Evolutionary conservation across 176 grass and related monocot genomes (phyloP), one percentile per base, ranked within the genome.

Genomic region (Ensete glaucum): DNA sequence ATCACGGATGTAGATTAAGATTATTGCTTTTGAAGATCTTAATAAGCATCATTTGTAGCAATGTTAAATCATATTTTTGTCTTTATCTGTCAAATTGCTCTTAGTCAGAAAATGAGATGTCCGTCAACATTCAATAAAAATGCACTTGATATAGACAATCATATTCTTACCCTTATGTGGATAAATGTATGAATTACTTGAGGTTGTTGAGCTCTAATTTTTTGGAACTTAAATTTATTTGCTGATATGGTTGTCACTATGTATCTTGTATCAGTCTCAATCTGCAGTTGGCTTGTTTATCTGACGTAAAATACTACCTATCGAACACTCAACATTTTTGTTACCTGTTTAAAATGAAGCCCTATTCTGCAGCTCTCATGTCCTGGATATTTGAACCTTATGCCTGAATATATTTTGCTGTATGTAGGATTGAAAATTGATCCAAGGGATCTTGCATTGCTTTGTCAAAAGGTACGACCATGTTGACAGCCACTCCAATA

Each of bases 401-500:
- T 49, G 49, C 21, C 67, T 70, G 8, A 21, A 51, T 50, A 9
- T 69, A 1, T 69, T 50, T 49, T 12, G 1, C 75, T 89, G 53
- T 21, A 15, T 89, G 9, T 72, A 98, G 94, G 88, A 77, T 84
- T 93, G 73, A 89, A 81, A 80, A 89, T 98, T 83, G 62, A 81
- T 70, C 88, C 94, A 83, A 91, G 94, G 80, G 86, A 98, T 79
- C 86, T 98, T 73, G 94, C 94, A 76, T 78, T 98, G 77, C 94
- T 98, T 65, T 98, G 94, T 78, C 94, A 98, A 66, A 98, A 98
- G 88, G 88, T 97, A 76, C 53, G 43, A 21, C 56, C 20, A 71
- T 60, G 34, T 53, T n/a, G 2, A 56, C 22, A 57, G 80, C 11
- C 54, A 71, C 16, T 50, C 50, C 17, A 25, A 16, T 54, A 9